Evolutionary conservation across 2,329 filamentous ascomycete species (phyloP).

Genomic region (Coniochaeta hoffmannii): DNA sequence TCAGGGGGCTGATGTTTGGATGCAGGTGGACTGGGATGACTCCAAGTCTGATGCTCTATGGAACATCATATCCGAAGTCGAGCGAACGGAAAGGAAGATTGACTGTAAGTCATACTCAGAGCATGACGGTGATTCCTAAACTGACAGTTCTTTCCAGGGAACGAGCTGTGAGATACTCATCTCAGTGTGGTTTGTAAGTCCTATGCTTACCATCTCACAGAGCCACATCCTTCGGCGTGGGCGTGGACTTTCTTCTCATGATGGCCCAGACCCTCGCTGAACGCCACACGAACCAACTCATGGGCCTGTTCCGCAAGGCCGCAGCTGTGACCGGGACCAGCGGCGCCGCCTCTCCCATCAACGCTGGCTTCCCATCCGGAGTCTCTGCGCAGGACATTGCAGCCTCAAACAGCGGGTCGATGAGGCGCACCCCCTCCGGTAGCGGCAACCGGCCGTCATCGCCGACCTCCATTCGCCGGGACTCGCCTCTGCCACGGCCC

Average conservation of each 20-base stretch:
- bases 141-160: constrained; percentile 46
- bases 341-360: constrained; percentile 46
- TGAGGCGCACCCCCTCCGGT: constrained; percentile 44
- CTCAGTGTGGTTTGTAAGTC: constrained; percentile 6
- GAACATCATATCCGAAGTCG: constrained; percentile 75
- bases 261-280: constrained; percentile 94
- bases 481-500: constrained; percentile 43
- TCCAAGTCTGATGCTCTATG: constrained; percentile 82
- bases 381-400: constrained; percentile 19
- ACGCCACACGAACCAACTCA: constrained; percentile 79
- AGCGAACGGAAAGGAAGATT: constrained; percentile 61
- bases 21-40: constrained; percentile 78
- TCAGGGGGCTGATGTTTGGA: not conserved
- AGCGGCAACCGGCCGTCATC: constrained; percentile 38
- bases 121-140: constrained; percentile 1
- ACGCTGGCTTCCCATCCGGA: constrained; percentile 34
- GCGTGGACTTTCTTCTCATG: constrained; percentile 80
- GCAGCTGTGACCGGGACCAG: constrained; percentile 48
- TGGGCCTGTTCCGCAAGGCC: constrained; percentile 78
- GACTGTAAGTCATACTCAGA: constrained; percentile 56
- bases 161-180: constrained; percentile 54
- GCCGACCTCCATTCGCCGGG: constrained; percentile 48
- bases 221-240: constrained; percentile 73
- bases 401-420: constrained; percentile 32
- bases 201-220: constrained; percentile 29